Conservation (phyloP, 306 rosid species). For the Inga laurina region DNA sequence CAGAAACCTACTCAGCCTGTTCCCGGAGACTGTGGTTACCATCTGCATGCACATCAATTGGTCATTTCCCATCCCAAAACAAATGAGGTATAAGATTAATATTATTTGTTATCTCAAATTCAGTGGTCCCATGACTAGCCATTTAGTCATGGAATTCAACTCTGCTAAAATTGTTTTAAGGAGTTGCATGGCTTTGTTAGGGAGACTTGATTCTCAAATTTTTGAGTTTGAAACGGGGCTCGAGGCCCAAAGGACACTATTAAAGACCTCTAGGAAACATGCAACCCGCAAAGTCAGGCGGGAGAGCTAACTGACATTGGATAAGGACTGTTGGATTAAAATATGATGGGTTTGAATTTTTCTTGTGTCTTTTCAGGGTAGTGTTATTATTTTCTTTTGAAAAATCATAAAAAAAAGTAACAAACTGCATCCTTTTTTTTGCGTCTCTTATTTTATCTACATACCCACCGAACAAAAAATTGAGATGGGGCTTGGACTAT, state of each 20-base stretch:
- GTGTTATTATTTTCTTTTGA: neutral
- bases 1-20: conserved; percentile 70
- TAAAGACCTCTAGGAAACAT: neutral
- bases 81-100: conserved; percentile 53
- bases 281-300: neutral
- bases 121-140: too few species aligned
- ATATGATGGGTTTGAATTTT: too few species aligned
- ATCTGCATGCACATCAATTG: conserved; percentile 78
- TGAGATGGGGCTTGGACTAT: too few species aligned
- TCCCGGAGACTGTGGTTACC: conserved; percentile 94
- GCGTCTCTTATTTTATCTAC: neutral
- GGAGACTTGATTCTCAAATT: neutral
- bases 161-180: neutral
- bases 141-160: neutral
- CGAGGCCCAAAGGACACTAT: too few species aligned
- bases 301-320: neutral
- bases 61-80: conserved; percentile 70
- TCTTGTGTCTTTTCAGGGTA: too few species aligned
- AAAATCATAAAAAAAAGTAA: too few species aligned
- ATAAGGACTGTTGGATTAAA: neutral
- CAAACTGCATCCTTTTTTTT: too few species aligned
- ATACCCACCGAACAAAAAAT: neutral
- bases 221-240: neutral
- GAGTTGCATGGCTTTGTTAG: neutral
- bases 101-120: neutral